These are phyloP conservation scores for Ophiostoma montium DNA, from an alignment of 2,329 filamentous ascomycete species.

Conservation along the genomic window DNA sequence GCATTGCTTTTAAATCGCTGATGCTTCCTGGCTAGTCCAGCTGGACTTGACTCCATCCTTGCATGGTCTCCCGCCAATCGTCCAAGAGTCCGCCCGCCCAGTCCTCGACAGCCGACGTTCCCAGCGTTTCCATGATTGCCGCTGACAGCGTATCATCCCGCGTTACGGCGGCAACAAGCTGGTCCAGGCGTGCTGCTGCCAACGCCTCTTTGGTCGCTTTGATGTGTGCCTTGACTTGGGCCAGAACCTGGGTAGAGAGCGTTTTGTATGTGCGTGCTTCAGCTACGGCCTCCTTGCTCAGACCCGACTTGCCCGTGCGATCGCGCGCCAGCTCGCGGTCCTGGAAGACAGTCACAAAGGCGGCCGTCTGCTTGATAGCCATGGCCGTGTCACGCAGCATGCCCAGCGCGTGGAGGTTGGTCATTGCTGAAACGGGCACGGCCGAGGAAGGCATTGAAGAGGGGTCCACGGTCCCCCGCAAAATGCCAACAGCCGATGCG, in stretches of 20 bases:
- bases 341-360: slow-evolving; percentile 19
- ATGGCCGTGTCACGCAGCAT: slow-evolving; percentile 24
- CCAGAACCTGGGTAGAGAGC: slow-evolving; percentile 2
- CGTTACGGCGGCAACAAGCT: background rate
- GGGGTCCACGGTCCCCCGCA: slow-evolving; percentile 2
- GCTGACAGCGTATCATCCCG: slow-evolving; percentile 13
- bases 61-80: slow-evolving; percentile 25
- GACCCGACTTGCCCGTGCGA: slow-evolving; percentile 18
- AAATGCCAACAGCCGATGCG: slow-evolving; percentile 8
- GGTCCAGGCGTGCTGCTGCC: slow-evolving; percentile 19
- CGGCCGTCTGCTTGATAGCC: slow-evolving; percentile 19
- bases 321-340: slow-evolving; percentile 22
- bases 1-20: too few relatives aligned
- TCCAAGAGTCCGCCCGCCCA: slow-evolving; percentile 24
- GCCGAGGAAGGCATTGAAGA: background rate
- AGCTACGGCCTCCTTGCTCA: slow-evolving; percentile 21
- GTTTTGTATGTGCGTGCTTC: slow-evolving; percentile 17
- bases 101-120: slow-evolving; percentile 17
- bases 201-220: slow-evolving; percentile 19
- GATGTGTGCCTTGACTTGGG: slow-evolving; percentile 21
- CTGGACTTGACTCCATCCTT: slow-evolving; percentile 23
- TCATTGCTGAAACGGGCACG: slow-evolving; percentile 17
- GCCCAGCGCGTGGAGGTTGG: slow-evolving; percentile 23
- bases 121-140: slow-evolving; percentile 9
- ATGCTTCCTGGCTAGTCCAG: slow-evolving; percentile 17